Conservation (phyloP, 2,329 filamentous ascomycete species). For the Leptographium flavum region DNA sequence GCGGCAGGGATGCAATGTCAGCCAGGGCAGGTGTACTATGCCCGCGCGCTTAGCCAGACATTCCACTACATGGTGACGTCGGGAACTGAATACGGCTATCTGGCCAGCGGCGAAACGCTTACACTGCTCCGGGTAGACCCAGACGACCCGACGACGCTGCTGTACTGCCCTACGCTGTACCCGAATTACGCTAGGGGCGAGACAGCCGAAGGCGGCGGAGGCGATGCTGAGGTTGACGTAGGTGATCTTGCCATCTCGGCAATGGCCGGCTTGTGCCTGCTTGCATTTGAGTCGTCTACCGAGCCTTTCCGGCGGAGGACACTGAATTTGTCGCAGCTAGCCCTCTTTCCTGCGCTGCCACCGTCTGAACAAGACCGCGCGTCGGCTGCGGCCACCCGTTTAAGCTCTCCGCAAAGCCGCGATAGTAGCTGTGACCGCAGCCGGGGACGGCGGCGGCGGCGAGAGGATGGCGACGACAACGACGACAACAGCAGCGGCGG, state of each 20-base stretch:
- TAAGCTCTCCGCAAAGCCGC: too few relatives aligned
- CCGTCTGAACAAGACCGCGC: not conserved
- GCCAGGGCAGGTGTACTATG: not conserved
- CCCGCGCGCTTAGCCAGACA: not conserved
- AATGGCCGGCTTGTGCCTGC: not conserved
- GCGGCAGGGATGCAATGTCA: too few relatives aligned
- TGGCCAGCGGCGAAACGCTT: too few relatives aligned
- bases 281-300: slow-evolving; percentile 1
- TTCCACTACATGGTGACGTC: slow-evolving; percentile 2
- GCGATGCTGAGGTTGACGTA: not conserved
- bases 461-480: not conserved
- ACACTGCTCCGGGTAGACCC: too few relatives aligned
- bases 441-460: too few relatives aligned
- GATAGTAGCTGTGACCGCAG: too few relatives aligned
- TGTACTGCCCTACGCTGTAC: not conserved
- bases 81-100: too few relatives aligned
- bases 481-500: not conserved
- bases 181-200: not conserved
- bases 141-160: too few relatives aligned
- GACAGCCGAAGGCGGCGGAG: not conserved
- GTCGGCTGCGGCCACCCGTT: not conserved
- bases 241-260: not conserved
- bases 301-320: not conserved
- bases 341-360: not conserved
- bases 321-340: slow-evolving; percentile 1